Evolutionary conservation across 169 alveolate species (phyloP), one percentile per base, ranked within the genome.

Genomic region (Eimeria falciformis): DNA sequence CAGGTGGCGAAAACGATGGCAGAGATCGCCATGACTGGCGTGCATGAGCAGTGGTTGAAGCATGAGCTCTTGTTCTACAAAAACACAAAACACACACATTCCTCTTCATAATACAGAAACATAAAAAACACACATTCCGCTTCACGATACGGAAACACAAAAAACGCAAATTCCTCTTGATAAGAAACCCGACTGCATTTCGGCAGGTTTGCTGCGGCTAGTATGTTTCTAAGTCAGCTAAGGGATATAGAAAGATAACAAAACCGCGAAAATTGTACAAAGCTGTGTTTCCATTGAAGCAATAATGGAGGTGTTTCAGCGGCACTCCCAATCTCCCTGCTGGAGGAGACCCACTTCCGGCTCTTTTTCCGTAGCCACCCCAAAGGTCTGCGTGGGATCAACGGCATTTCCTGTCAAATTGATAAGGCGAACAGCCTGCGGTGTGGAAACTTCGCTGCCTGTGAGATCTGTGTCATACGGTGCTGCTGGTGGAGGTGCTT

Each of bases 31-130:
- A 55, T 23, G 47, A 81, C 53, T 17, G 90, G 90, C 6, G 53
- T 3, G 75, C 90, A 81, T 14, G 73, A 21, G 90, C 90, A 81
- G 18, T 33, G 77, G 75, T 81, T 50, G 56, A 55, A 50, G 90
- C 90, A 81, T 2, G 47, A 9, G 47, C 23, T 18, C 47, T 12
- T 46, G 17, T 25, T 45, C 87, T 77, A 66, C 65, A 47, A 6
- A 77, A 21, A 17, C 23, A 6, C 87, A 46, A 27, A 53, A 12
- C 0, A 33, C 65, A 53, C n/a, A 3, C 65, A 12, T 53, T 21
- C n/a, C 65, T 12, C n/a, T 17, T 21, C 17, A 21, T 53, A 21
- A 21, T 21, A 53, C n/a, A 21, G 2, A 53, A 12, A 21, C 65
- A 53, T 2, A 12, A 17, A 17, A 21, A 53, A 21, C 17, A 53